These are phyloP conservation scores for Backusella luteola DNA, from an alignment of 192 early-diverging fungal genomes.

Conservation along the genomic window DNA sequence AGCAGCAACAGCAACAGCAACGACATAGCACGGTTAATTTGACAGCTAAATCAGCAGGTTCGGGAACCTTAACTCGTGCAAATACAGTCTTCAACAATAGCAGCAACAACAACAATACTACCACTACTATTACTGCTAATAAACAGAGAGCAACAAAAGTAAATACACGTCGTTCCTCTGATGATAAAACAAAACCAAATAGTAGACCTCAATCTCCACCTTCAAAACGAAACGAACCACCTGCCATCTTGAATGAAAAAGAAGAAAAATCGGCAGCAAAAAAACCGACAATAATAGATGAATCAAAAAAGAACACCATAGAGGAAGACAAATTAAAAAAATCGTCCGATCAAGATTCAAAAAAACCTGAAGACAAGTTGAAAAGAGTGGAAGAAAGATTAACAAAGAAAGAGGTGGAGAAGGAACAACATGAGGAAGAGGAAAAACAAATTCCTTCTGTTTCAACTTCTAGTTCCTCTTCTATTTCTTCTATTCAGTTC, in stretches of 20 bases:
- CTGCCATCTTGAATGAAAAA: background rate
- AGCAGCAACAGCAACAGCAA: background rate
- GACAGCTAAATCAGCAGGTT: conserved; percentile 12
- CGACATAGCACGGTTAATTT: background rate
- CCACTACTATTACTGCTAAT: background rate
- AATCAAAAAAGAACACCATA: background rate
- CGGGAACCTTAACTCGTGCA: conserved; percentile 6
- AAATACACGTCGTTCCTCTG: conserved; percentile 1
- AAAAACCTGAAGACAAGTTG: background rate
- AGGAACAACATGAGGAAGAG: background rate
- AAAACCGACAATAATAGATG: background rate
- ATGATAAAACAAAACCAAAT: background rate
- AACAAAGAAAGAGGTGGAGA: background rate
- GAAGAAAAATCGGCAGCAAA: background rate
- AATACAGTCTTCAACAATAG: background rate
- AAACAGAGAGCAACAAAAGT: conserved; percentile 1
- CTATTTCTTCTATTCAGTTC: background rate
- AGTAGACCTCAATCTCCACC: conserved; percentile 16
- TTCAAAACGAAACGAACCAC: conserved; percentile 11
- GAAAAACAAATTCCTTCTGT: background rate
- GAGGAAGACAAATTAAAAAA: background rate
- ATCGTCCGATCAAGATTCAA: background rate
- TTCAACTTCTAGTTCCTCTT: background rate
- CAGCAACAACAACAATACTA: background rate
- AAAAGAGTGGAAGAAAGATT: background rate